Evolutionary conservation across 2,329 filamentous ascomycete species (phyloP), one percentile per base, ranked within the genome.

Genomic region (Fusarium paranaense): DNA sequence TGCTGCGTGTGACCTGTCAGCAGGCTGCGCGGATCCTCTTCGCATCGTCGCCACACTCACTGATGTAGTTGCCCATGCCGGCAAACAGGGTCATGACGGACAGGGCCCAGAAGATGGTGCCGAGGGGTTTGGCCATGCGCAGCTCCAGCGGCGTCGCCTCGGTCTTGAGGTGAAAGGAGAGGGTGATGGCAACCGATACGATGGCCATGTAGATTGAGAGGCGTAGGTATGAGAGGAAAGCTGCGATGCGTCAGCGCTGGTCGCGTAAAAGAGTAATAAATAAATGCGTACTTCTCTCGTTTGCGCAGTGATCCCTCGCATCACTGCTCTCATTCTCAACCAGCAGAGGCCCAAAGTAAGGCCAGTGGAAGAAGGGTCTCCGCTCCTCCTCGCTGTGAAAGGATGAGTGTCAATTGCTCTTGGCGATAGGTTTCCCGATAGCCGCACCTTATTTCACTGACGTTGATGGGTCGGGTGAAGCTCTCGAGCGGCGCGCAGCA

Each of bases 201-300:
- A 99, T 87, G 73, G 95, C 91, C 89, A 98, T 95, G 85, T 98
- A 98, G 77, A 98, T 90, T 35, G 94, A 92, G 3, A 98, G 89
- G 5, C 95, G 92, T 22, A 98, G 90, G 89, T 97, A 98, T 2
- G 96, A 97, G 32, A 98, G 91, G 80, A 98, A 98, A 0, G 90
- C 88, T 90, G 72, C 9, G 14, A 37, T 37, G 5, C 16, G 37
- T 76, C 33, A 72, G 57, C 6, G 5, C 22, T 47, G 5, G 6
- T 13, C 18, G 18, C 32, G 3, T 25, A 37, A 13, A 7, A 2
- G 27, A 9, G 11, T 13, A 13, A 47, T 13, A 25, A n/a, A 18
- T 11, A 11, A 8, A 56, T n/a, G 10, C 35, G 33, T 79, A 90
- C 89, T 95, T 81, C 93, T 85, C 82, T 95, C 93, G 72, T 95